A percentile compares a stretch with the other conserved stretches of the same genome.
Evolutionary conservation across 768 basidiomycete species (phyloP).

Genomic region (Lactifluus echinatus): DNA sequence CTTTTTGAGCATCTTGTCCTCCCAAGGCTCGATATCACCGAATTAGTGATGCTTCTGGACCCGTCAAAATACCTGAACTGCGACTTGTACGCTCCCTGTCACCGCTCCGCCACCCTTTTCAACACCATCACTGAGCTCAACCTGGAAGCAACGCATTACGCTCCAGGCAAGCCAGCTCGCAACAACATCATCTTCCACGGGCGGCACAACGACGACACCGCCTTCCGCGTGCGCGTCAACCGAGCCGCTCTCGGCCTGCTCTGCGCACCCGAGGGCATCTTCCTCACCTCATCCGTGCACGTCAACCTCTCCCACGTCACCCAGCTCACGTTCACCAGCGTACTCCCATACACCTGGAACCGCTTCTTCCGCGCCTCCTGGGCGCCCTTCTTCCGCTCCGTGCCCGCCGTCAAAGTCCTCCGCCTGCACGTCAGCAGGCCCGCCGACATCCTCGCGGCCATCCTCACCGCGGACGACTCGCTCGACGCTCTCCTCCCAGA

Average conservation of each 20-base stretch:
- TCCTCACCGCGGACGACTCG: background rate
- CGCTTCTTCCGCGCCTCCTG: constrained; percentile 10
- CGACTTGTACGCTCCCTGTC: background rate
- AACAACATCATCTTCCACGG: constrained; percentile 14
- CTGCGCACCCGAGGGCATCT: background rate
- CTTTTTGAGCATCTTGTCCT: constrained; percentile 10
- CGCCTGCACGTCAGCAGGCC: background rate
- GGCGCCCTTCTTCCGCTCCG: background rate
- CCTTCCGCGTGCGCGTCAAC: constrained; percentile 3
- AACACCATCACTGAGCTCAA: constrained; percentile 1
- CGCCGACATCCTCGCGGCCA: background rate
- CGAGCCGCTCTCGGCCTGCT: background rate
- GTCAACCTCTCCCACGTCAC: background rate
- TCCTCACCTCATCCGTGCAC: constrained; percentile 4
- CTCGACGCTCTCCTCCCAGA: background rate
- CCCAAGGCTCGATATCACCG: background rate
- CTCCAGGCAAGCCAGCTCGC: background rate
- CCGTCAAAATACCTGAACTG: background rate
- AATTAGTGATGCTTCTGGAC: constrained; percentile 6
- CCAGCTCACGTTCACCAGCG: constrained; percentile 12
- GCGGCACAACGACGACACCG: background rate
- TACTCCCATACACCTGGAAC: background rate
- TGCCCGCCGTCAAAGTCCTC: background rate
- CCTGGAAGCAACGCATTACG: constrained; percentile 5
- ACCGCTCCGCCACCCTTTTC: background rate